A percentile compares a stretch with the other conserved stretches of the same genome.
Evolutionary conservation across 78 protist species (phyloP).

Genomic region (Emiliania huxleyi): DNA sequence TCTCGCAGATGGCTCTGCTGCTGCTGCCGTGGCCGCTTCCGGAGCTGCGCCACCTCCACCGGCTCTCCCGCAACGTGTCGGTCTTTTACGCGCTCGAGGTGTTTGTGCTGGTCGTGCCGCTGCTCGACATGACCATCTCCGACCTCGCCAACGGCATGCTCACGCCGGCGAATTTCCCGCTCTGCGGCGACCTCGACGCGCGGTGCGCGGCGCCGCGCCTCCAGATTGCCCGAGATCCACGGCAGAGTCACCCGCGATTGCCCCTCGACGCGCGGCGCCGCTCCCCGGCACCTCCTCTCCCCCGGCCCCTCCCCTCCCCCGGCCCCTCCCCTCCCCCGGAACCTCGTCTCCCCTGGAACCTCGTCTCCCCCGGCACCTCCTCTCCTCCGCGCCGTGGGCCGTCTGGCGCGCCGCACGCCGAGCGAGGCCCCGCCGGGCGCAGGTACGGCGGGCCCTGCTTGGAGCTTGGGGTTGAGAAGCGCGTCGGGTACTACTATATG

Average conservation of each 20-base stretch:
- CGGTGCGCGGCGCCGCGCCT: neutral
- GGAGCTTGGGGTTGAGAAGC: neutral
- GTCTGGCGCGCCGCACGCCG: too few relatives aligned
- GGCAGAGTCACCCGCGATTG: too few relatives aligned
- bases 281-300: too few relatives aligned
- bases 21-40: neutral
- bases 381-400: too few relatives aligned
- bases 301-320: too few relatives aligned
- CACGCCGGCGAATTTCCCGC: neutral
- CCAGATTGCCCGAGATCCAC: too few relatives aligned
- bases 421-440: too few relatives aligned
- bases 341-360: too few relatives aligned
- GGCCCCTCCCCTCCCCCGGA: too few relatives aligned
- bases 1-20: neutral
- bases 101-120: neutral
- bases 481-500: neutral
- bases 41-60: neutral
- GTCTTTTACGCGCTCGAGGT: neutral
- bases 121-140: neutral
- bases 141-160: constrained; percentile 3
- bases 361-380: too few relatives aligned
- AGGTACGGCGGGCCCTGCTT: neutral
- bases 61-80: neutral
- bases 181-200: neutral
- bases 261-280: too few relatives aligned